phyloP scores from a whole-genome alignment of 2,329 filamentous ascomycete genomes.

The Aureobasidium leucospermi region DNA sequence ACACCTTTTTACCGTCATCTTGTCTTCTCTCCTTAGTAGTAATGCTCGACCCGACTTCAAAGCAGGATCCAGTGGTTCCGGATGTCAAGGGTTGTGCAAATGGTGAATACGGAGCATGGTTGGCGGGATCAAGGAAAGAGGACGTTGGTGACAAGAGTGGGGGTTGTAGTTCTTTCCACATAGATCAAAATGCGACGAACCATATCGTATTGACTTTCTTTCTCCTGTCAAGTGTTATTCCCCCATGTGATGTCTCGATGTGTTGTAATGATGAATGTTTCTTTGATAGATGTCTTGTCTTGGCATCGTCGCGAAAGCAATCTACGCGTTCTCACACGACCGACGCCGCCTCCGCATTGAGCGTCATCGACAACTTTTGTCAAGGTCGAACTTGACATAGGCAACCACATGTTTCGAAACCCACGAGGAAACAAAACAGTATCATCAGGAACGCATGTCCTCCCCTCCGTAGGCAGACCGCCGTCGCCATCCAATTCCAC shows the following conservation, averaged over 20 bases:
- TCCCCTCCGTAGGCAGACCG: constrained; percentile 44
- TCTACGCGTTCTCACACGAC: not conserved
- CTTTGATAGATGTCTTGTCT: not conserved
- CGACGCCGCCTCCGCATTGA: not conserved
- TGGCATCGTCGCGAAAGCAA: constrained; percentile 12
- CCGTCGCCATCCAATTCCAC: constrained; percentile 41
- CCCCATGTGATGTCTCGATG: not conserved
- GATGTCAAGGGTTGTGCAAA: constrained; percentile 4
- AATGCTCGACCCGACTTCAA: not conserved
- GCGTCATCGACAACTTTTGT: constrained; percentile 1
- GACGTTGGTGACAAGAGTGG: not conserved
- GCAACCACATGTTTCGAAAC: constrained; percentile 46
- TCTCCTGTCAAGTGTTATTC: no score
- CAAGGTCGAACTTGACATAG: not conserved
- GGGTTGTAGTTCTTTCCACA: constrained; percentile 6
- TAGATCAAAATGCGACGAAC: constrained; percentile 11
- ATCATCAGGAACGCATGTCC: constrained; percentile 27
- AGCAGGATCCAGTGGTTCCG: not conserved
- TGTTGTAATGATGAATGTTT: not conserved
- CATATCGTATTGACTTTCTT: not conserved
- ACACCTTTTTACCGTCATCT: not conserved
- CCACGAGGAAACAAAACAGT: constrained; percentile 40
- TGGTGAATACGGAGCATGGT: not conserved
- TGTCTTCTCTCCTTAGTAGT: constrained; percentile 5
- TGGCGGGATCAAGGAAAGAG: not conserved